Evolutionary conservation across 2,329 filamentous ascomycete species (phyloP).

Genomic region (Fusarium continuum): DNA sequence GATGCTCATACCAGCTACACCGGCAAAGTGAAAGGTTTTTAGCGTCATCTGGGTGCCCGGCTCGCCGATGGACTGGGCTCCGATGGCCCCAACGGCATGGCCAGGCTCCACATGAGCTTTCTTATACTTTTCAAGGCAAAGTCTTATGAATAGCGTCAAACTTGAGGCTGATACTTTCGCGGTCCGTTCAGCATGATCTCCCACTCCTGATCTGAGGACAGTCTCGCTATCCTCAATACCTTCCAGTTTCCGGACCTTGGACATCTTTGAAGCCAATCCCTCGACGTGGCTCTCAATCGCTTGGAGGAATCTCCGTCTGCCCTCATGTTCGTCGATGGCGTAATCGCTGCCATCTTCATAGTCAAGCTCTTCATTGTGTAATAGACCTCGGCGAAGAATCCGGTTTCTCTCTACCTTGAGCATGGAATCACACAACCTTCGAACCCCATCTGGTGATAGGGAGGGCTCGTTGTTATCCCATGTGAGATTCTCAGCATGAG

Average conservation of each 20-base stretch:
- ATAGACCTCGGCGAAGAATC: constrained; percentile 68
- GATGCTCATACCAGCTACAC: constrained; percentile 99
- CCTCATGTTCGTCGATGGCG: constrained; percentile 81
- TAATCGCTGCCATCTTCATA: constrained; percentile 77
- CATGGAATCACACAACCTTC: constrained; percentile 71
- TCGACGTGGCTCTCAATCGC: constrained; percentile 79
- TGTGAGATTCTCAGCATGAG: constrained; percentile 78
- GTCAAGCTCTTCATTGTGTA: constrained; percentile 68
- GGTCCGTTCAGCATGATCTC: constrained; percentile 71
- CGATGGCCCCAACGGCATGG: constrained; percentile 94
- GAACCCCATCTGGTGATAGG: constrained; percentile 78
- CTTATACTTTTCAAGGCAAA: constrained; percentile 90
- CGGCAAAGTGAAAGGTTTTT: constrained; percentile 99
- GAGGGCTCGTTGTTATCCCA: constrained; percentile 81
- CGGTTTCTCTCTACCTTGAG: constrained; percentile 72
- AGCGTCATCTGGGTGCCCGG: constrained; percentile 99
- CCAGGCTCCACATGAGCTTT: constrained; percentile 92
- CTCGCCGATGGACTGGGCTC: constrained; percentile 97
- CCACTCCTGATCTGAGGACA: constrained; percentile 37
- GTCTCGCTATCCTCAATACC: constrained; percentile 57
- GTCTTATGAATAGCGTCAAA: constrained; percentile 76
- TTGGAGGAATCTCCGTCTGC: constrained; percentile 81
- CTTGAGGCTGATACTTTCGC: constrained; percentile 84
- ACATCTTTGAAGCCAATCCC: constrained; percentile 68
- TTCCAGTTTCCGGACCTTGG: constrained; percentile 59